Base-by-base conservation (phyloP, 2,329 filamentous ascomycete genomes). In the Microdochium paspali region DNA sequence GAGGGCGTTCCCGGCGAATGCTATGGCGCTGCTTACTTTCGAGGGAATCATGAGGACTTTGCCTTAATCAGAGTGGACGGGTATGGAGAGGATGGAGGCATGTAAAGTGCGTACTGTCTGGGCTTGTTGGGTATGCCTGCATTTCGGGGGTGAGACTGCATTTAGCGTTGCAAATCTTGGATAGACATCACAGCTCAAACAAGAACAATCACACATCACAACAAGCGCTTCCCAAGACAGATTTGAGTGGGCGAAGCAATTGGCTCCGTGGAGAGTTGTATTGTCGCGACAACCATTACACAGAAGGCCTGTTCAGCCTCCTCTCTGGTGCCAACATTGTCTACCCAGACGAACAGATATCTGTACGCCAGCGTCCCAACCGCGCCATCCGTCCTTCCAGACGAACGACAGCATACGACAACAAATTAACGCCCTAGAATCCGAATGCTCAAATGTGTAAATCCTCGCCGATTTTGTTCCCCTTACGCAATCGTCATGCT, bases 1-100 rank as follows among this genome's bases (percentile, higher is more conserved):
- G 61, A 74, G 93, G 54, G 93, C 93, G 3, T 97, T 97, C 64
- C 93, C 93, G 13, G 91, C 93, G 23, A 97, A 97, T 71, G 93
- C 90, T 0, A 85, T 93, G 79, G 91, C 93, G 2, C 67, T 97
- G 61, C 82, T 96, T 47, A 90, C 87, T 24, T 97, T 97, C 72
- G 93, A 98, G 66, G 87, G 84, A 2, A 86, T 93, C 46, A 91
- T 95, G 87, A 79, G 89, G 54, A 61, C 70, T 12, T 64, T 84
- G 57, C 77, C 77, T 32, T 74, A 49, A 54, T 28, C 13, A 7
- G 7, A 13, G 26, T 7, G 13, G 26, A 13, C 7, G 26, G 7
- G 26, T 28, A 7, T 28, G 26, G 26, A 13, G 7, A 28, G 7
- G 26, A 28, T 7, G 26, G n/a, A n/a, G n/a, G n/a, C n/a, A n/a